A percentile compares a stretch with the other conserved stretches of the same genome.
phyloP scores from a whole-genome alignment of 371 early-diverging fungal genomes.

The Zychaea mexicana region DNA sequence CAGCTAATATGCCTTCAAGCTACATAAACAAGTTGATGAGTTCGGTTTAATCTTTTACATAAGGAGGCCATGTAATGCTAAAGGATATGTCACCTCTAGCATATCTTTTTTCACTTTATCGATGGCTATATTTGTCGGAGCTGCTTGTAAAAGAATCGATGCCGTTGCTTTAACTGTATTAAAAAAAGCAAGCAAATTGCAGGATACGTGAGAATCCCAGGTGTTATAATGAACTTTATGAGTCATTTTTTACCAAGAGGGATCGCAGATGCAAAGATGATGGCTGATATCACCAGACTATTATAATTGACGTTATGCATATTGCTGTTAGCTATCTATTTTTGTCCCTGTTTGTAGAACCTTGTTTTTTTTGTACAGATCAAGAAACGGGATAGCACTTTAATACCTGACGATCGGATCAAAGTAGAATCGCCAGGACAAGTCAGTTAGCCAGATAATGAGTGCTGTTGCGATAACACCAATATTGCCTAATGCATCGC shows the following conservation, averaged over 20 bases:
- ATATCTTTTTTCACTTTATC: constrained; percentile 67
- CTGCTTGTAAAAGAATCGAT: constrained; percentile 85
- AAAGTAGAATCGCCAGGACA: constrained; percentile 72
- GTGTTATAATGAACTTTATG: too few species aligned
- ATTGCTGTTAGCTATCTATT: too few species aligned
- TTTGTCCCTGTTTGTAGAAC: too few species aligned
- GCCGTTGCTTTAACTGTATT: constrained; percentile 79
- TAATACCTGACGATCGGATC: constrained; percentile 73
- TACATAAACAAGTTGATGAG: constrained; percentile 18
- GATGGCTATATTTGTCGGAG: constrained; percentile 70
- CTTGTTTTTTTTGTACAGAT: too few species aligned
- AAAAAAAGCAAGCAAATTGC: constrained; percentile 20
- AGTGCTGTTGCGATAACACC: constrained; percentile 89
- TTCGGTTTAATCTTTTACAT: neutral
- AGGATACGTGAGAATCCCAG: too few species aligned
- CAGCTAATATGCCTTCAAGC: constrained; percentile 66
- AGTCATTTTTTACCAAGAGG: constrained; percentile 31
- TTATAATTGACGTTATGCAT: constrained; percentile 69
- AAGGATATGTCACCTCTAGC: constrained; percentile 22
- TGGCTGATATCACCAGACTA: constrained; percentile 48
- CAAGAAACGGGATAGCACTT: too few species aligned
- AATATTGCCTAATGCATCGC: constrained; percentile 92
- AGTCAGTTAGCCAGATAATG: constrained; percentile 76
- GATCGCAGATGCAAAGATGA: constrained; percentile 42
- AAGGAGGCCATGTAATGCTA: too few species aligned